phyloP scores from a whole-genome alignment of 1,284 basidiomycete species.

The Sphagnurus paluster region DNA sequence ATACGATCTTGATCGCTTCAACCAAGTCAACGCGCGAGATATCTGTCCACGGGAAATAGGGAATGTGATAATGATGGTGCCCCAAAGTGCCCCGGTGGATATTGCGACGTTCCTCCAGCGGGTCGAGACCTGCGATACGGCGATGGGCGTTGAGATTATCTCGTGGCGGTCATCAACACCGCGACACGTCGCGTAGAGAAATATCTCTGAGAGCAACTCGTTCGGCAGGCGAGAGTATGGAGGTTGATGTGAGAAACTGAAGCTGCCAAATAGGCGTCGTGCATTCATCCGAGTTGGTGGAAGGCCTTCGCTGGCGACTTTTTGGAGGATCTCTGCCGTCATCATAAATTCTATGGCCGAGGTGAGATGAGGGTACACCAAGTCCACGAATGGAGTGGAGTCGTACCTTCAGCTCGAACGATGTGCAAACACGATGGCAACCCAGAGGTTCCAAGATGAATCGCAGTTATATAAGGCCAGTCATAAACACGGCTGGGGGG shows the following conservation, averaged over 20 bases:
- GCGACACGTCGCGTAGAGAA: conserved; percentile 29
- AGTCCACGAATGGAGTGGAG: no score
- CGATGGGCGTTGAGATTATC: conserved; percentile 24
- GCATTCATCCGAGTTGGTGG: conserved; percentile 11
- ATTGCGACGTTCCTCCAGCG: conserved; percentile 47
- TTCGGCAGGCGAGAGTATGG: conserved; percentile 34
- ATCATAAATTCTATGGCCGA: conserved; percentile 3
- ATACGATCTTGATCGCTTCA: conserved; percentile 40
- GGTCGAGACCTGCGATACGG: conserved; percentile 45
- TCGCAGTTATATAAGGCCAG: conserved; percentile 1
- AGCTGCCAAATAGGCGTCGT: conserved; percentile 13
- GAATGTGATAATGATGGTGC: conserved; percentile 39
- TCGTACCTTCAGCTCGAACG: no score
- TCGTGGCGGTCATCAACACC: conserved; percentile 28
- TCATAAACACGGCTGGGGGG: background rate
- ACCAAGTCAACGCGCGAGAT: conserved; percentile 33
- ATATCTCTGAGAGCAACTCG: conserved; percentile 43
- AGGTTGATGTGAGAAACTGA: conserved; percentile 4
- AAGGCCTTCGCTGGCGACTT: conserved; percentile 12
- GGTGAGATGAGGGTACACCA: no score
- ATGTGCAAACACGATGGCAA: background rate
- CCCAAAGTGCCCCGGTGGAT: conserved; percentile 44
- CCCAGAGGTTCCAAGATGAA: background rate
- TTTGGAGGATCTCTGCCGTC: conserved; percentile 9
- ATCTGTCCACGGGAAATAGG: conserved; percentile 38